Conservation (phyloP, 306 rosid genomes). For the Ceratonia siliqua region DNA sequence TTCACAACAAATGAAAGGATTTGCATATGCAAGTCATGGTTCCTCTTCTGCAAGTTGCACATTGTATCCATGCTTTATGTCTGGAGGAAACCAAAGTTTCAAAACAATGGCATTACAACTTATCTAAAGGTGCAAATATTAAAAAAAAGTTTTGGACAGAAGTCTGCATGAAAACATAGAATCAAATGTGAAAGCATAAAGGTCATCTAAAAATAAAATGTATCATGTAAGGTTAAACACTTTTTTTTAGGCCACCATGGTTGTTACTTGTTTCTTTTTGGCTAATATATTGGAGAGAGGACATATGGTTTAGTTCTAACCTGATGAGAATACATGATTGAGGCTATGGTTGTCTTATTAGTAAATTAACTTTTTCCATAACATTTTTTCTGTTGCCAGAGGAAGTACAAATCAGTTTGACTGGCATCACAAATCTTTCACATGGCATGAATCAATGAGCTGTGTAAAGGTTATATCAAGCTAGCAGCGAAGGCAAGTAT, state of each 20-base stretch:
- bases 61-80: slow-evolving; percentile 68
- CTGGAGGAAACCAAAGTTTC: slow-evolving; percentile 57
- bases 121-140: background rate
- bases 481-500: slow-evolving; percentile 10
- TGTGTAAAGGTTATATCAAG: background rate
- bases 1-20: slow-evolving; percentile 26
- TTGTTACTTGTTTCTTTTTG: background rate
- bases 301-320: background rate
- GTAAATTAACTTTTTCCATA: background rate
- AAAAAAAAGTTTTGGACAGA: background rate
- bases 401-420: background rate
- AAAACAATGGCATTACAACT: slow-evolving; percentile 30
- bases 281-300: background rate
- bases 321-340: background rate
- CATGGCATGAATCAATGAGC: background rate
- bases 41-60: slow-evolving; percentile 74
- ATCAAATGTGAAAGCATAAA: background rate
- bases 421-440: background rate
- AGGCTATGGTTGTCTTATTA: background rate
- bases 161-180: background rate
- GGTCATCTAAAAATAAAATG: slow-evolving; percentile 6
- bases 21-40: slow-evolving; percentile 38
- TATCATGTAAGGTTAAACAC: background rate
- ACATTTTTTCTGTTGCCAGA: background rate
- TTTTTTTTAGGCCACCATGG: background rate